A percentile compares a stretch with the other conserved stretches of the same genome.
These are phyloP conservation scores for Jatropha curcas DNA, from an alignment of 345 rosid species.

Conservation along the genomic window DNA sequence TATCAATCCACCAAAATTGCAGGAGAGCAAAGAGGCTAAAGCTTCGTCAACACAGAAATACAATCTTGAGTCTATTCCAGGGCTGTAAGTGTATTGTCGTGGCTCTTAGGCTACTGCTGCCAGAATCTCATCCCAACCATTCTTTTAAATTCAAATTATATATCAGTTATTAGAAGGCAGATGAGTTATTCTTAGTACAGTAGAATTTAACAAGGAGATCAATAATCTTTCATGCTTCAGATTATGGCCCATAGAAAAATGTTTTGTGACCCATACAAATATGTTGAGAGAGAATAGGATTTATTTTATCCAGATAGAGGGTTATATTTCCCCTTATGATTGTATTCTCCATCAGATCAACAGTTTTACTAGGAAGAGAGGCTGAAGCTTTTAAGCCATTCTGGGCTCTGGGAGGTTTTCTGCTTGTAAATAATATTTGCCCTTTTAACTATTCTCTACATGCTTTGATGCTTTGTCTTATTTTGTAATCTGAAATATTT, in stretches of 20 bases:
- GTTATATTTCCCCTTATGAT: neutral
- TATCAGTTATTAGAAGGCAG: slow-evolving; percentile 8
- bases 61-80: slow-evolving; percentile 90
- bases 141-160: slow-evolving; percentile 7
- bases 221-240: neutral
- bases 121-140: slow-evolving; percentile 16
- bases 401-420: neutral
- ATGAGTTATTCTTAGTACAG: neutral
- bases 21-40: slow-evolving; percentile 52
- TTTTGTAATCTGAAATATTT: neutral
- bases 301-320: neutral
- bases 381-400: neutral
- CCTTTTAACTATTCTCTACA: neutral
- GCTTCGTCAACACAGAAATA: slow-evolving; percentile 56
- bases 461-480: neutral
- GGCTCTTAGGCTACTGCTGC: slow-evolving; percentile 2
- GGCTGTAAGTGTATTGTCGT: slow-evolving; percentile 51
- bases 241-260: neutral
- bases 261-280: neutral
- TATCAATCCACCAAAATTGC: slow-evolving; percentile 52
- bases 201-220: neutral
- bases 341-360: neutral
- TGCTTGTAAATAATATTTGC: slow-evolving; percentile 10
- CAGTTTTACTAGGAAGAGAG: neutral
- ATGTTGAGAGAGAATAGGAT: neutral